Evolutionary conservation across 2,329 filamentous ascomycete species (phyloP), one percentile per base, ranked within the genome.

Genomic region (Calcarisporium arbuscula): DNA sequence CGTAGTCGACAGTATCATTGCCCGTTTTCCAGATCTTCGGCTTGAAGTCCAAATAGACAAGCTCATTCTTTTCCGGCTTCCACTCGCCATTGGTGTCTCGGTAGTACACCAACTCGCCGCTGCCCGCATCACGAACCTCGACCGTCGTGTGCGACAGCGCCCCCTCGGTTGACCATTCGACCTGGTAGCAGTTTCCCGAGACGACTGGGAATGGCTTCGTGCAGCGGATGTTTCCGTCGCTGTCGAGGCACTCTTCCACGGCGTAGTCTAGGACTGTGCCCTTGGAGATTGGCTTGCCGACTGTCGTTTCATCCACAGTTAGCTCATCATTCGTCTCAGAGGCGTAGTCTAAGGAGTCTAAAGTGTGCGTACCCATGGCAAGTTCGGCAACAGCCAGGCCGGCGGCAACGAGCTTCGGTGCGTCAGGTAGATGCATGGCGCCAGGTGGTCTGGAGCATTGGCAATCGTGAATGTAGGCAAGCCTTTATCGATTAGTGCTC

Each of bases 41-140:
- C 42, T 63, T 65, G 42, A 67, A 68, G 39, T 67, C 64, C 25
- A 68, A 38, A 20, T 66, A 66, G 4, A 67, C 62, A 15, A 65
- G 49, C 54, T 67, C 64, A 8, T 51, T 51, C 55, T 67, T 67
- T 43, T 64, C 57, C 0, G 62, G 57, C 3, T 47, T 62, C 64
- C 65, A 68, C 22, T 65, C 51, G 15, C 64, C 64, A 47, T 67
- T 51, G 15, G 63, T 67, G 40, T 68, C 64, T 11, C 63, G 51
- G 40, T 67, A 67, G 43, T 53, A 67, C 5, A 67, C 63, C 11
- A 67, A 39, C 46, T 67, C 61, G 30, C 46, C 49, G 28, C 54
- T 53, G 2, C 52, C 61, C 6, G 58, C 58, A 42, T 64, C 48
- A 18, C 48, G 48, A 5, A 50, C 45, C 36, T 63, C 61, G 31